Conservation (phyloP, 331 rosid species). For the Telfairia occidentalis region DNA sequence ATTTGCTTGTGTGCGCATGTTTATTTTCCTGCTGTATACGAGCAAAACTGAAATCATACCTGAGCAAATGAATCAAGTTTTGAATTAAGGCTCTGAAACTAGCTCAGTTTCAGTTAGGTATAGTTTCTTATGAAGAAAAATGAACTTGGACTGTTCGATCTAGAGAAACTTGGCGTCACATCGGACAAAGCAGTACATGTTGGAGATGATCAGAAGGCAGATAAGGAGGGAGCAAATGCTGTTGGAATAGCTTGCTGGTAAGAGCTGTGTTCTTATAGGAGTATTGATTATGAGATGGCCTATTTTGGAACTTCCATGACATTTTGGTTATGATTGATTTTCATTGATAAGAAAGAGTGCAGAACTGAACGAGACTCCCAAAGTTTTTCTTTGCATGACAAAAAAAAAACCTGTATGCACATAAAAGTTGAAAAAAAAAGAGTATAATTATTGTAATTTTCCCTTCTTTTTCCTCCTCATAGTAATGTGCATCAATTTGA, state of each 20-base stretch:
- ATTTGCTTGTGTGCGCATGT: not conserved
- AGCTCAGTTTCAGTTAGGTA: slow-evolving; percentile 31
- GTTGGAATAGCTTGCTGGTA: slow-evolving; percentile 87
- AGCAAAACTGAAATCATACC: not conserved
- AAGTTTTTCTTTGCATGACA: not conserved
- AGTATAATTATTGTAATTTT: not conserved
- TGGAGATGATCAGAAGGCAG: slow-evolving; percentile 74
- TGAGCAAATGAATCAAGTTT: not conserved
- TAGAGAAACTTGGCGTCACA: slow-evolving; percentile 57
- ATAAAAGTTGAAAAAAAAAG: not conserved
- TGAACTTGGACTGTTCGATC: not conserved
- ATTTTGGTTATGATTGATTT: not conserved
- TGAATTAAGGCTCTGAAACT: not conserved
- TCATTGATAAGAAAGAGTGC: not conserved
- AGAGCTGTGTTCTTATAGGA: slow-evolving; percentile 20
- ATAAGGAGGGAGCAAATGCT: slow-evolving; percentile 66
- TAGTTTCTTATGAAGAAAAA: not conserved
- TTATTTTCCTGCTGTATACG: not conserved
- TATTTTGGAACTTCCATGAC: not conserved
- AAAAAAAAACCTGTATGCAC: not conserved
- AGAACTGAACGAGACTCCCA: not conserved
- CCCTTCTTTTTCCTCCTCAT: not conserved
- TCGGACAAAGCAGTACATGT: slow-evolving; percentile 68
- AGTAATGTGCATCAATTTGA: slow-evolving; percentile 12
- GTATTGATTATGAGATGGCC: not conserved